Base-by-base conservation (phyloP, 257 asterid genomes). In the Solanum dulcamara region DNA sequence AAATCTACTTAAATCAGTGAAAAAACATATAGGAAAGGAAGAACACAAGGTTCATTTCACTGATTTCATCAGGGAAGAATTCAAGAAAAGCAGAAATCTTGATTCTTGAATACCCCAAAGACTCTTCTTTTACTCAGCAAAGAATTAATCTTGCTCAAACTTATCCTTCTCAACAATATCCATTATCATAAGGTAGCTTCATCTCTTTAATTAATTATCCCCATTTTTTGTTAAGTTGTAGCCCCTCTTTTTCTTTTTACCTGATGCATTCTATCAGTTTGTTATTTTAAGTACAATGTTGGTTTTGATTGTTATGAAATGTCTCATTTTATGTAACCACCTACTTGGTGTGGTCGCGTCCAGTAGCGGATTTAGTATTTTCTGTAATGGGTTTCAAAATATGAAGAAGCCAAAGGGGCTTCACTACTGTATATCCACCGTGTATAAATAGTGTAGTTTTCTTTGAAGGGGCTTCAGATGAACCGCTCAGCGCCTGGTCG, bases 181-280 rank as follows among this genome's bases (percentile, higher is more conserved):
- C 98, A 96, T 86, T 97, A 94, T 84, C 98, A 96, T 59, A 94
- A 93, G 99, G 99, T 94, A 71, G 20, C 53, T 50, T 80, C 59
- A 3, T 30, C 24, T 86, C 30, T 9, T 83, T 18, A 48, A 0
- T 24, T 72, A 12, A 3, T 24, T 72, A n/a, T 18, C 59, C 38
- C 48, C 22, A 26, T 3, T 84, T 46, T 72, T 48, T 51, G 24
- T 18, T 18, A 0, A 53, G 60, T 53, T 26, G 57, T 40, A 32
- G 14, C 46, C 38, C n/a, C 30, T 71, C 0, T 37, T 72, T n/a
- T 72, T 72, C 66, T 38, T 64, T 24, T 53, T 20, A 20, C 60
- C 0, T 53, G 66, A 22, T n/a, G 32, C n/a, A n/a, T 3, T 57
- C 30, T n/a, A 57, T 57, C 13, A n/a, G 22, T 9, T 57, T 57